Evolutionary conservation across 2,329 filamentous ascomycete species (phyloP).

Genomic region (Venturia carpophila): DNA sequence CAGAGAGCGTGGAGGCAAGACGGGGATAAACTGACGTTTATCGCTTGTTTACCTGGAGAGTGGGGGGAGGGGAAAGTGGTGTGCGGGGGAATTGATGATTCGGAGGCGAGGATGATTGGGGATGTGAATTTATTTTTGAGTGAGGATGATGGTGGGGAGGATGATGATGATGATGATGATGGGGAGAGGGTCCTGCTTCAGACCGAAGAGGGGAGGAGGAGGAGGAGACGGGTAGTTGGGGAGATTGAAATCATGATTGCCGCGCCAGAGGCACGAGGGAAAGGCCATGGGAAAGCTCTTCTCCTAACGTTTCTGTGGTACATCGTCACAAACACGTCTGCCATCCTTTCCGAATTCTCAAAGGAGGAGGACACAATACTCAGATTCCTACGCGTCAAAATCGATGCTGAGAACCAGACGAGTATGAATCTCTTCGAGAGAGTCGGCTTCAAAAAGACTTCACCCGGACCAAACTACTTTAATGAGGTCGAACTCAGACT

Average conservation of each 20-base stretch:
- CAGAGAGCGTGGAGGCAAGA: slow-evolving; percentile 79
- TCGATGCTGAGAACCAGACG: slow-evolving; percentile 47
- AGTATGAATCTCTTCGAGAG: slow-evolving; percentile 56
- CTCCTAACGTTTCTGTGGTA: slow-evolving; percentile 64
- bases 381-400: slow-evolving; percentile 52
- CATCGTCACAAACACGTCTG: slow-evolving; percentile 45
- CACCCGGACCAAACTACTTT: slow-evolving; percentile 54
- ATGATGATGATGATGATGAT: slow-evolving; percentile 13
- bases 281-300: slow-evolving; percentile 58
- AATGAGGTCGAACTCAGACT: slow-evolving; percentile 54
- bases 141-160: slow-evolving; percentile 38
- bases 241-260: slow-evolving; percentile 89
- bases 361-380: slow-evolving; percentile 25
- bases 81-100: slow-evolving; percentile 29
- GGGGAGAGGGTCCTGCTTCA: slow-evolving; percentile 15
- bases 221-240: slow-evolving; percentile 41
- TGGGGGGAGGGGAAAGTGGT: slow-evolving; percentile 22
- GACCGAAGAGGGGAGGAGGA: background rate
- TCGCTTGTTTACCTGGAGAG: slow-evolving; percentile 51
- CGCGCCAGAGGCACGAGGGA: slow-evolving; percentile 45
- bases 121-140: slow-evolving; percentile 64
- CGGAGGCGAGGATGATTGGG: slow-evolving; percentile 32
- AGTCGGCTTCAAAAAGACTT: slow-evolving; percentile 47
- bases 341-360: slow-evolving; percentile 40
- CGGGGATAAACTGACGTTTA: slow-evolving; percentile 85